Evolutionary conservation across 257 asterid genomes (phyloP).

Genomic region (Petunia secreta): DNA sequence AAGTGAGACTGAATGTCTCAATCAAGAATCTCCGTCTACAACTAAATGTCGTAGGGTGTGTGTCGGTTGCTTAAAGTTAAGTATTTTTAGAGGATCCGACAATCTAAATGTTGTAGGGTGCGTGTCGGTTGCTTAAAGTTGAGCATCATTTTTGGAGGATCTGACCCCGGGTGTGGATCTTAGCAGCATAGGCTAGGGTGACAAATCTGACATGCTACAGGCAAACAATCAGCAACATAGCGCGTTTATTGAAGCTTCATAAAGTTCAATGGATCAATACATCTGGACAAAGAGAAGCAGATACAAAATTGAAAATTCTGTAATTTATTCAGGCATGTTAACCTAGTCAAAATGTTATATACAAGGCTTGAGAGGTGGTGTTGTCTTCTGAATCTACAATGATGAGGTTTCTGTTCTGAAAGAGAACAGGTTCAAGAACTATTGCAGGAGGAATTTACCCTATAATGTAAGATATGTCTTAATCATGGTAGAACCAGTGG

Average conservation of each 20-base stretch:
- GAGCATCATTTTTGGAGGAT: too few relatives aligned
- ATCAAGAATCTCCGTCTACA: too few relatives aligned
- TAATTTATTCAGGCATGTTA: slow-evolving; percentile 3
- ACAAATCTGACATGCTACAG: too few relatives aligned
- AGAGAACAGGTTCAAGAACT: neutral
- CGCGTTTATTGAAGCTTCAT: neutral
- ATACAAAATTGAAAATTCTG: neutral
- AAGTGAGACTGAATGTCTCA: too few relatives aligned
- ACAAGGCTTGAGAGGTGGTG: neutral
- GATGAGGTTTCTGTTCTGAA: slow-evolving; percentile 14
- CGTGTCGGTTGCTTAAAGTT: too few relatives aligned
- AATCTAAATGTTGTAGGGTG: too few relatives aligned
- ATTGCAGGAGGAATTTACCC: neutral
- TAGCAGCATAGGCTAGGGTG: too few relatives aligned
- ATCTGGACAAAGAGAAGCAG: slow-evolving; percentile 3
- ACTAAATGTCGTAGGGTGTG: too few relatives aligned
- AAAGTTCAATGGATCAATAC: slow-evolving; percentile 10
- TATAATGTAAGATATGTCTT: slow-evolving; percentile 76
- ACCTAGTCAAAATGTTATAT: slow-evolving; percentile 18
- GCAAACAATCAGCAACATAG: neutral
- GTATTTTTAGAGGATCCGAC: too few relatives aligned
- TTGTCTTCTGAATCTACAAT: neutral
- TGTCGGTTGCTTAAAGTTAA: too few relatives aligned
- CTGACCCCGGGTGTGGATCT: too few relatives aligned
- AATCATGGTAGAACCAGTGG: slow-evolving; percentile 86